Evolutionary conservation across 164 flowering plant genomes (phyloP).

Genomic region (Taxillus chinensis): DNA sequence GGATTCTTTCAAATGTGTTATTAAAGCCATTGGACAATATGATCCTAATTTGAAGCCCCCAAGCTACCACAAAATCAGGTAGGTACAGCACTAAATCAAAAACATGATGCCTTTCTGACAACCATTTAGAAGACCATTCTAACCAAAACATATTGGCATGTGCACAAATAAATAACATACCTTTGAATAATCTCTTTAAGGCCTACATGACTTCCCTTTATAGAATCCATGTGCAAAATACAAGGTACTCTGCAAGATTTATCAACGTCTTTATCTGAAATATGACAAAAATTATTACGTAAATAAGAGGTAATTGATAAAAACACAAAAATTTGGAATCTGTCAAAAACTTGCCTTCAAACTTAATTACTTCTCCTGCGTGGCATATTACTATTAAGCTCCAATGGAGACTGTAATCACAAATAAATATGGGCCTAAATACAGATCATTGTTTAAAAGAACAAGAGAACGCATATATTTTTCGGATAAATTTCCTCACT

Average conservation of each 20-base stretch:
- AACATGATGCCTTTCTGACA: too few relatives aligned
- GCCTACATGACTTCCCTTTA: conserved; percentile 78
- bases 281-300: conserved; percentile 6
- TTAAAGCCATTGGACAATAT: too few relatives aligned
- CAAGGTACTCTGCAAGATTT: conserved; percentile 62
- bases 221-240: conserved; percentile 93
- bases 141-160: too few relatives aligned
- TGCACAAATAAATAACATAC: conserved; percentile 22
- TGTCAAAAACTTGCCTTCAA: conserved; percentile 32
- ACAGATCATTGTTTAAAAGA: neutral
- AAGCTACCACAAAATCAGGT: too few relatives aligned
- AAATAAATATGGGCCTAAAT: neutral
- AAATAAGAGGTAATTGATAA: neutral
- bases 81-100: too few relatives aligned
- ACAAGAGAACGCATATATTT: conserved; percentile 2
- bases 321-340: neutral
- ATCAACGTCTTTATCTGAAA: conserved; percentile 43
- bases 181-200: conserved; percentile 80
- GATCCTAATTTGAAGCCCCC: too few relatives aligned
- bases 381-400: conserved; percentile 86
- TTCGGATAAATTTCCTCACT: conserved; percentile 32
- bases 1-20: too few relatives aligned
- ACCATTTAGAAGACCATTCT: too few relatives aligned
- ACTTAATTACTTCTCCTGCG: conserved; percentile 70
- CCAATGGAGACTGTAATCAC: conserved; percentile 76